Evolutionary conservation across 768 basidiomycete species (phyloP), one percentile per base, ranked within the genome.

Genomic region (Chalciporus pseudorubinellus): DNA sequence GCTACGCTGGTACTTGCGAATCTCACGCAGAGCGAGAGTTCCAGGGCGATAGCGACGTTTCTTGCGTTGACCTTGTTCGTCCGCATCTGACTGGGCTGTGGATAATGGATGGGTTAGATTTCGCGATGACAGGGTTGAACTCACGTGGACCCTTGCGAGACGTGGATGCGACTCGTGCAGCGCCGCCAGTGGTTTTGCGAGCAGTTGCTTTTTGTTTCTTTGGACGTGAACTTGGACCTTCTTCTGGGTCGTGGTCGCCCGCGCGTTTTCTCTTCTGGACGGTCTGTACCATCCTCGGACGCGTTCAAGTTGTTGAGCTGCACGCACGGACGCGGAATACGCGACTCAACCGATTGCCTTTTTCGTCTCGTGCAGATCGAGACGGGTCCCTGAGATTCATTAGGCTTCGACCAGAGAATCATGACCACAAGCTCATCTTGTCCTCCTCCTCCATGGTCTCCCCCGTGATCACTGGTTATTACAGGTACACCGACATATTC

Each of bases 1-100:
- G 60, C 85, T 88, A 68, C 90, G 92, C 68, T 98, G 94, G 69
- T 97, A 98, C 66, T 88, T 91, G 61, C 95, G 80, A 46, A 98
- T 95, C 73, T 98, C 94, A 39, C 88, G 82, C 56, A 98, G 73
- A 29, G 94, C 94, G 51, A 89, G 83, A 3, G 92, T 95, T 9
- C 94, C 94, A 0, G 94, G 94, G 54, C 92, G 81, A 72, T 81
- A 98, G n/a, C 94, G 78, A 62, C 71, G 77, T 64, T 75, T 81
- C 79, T 76, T 74, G 71, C 60, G 65, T 44, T 60, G 58, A 2
- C 36, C 60, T 39, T 59, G 67, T 41, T 65, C 65, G 22, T 58
- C 62, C 41, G 57, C 59, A 21, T 52, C 52, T 21, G 60, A 53
- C n/a, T 53, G 60, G 41, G 58, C 70, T 67, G 42, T 31, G 34